phyloP scores from a whole-genome alignment of 2,329 filamentous ascomycete genomes.

The Beauveria medogensis region DNA sequence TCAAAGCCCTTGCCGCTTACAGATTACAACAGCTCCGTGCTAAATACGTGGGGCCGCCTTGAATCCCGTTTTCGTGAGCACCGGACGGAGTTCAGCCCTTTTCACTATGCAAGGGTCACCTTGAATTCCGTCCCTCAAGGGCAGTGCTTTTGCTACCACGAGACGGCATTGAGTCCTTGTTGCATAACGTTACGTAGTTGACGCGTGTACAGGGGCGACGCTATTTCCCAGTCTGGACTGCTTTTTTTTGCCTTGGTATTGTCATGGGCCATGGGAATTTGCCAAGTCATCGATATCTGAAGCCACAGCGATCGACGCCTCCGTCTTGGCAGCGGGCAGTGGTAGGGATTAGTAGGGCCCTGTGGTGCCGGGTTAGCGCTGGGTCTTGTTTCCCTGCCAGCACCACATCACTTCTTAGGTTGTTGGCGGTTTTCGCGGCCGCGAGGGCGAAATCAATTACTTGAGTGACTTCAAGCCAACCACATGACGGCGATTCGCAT shows the following conservation, averaged over 20 bases:
- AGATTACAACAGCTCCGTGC: too few relatives aligned
- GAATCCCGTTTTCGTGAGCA: not conserved
- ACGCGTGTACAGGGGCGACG: constrained; percentile 5
- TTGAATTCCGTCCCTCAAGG: not conserved
- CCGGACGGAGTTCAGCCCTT: too few relatives aligned
- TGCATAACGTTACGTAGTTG: constrained; percentile 2
- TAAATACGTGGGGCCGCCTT: too few relatives aligned
- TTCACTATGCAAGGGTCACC: too few relatives aligned
- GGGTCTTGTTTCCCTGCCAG: too few relatives aligned
- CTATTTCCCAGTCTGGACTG: not conserved
- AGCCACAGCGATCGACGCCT: constrained; percentile 8
- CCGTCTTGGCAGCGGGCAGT: too few relatives aligned
- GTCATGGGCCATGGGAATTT: too few relatives aligned
- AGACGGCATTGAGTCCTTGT: constrained; percentile 3
- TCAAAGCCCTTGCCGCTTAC: too few relatives aligned
- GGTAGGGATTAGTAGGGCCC: too few relatives aligned
- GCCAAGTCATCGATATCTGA: constrained; percentile 2
- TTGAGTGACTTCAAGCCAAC: not conserved
- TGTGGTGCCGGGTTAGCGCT: too few relatives aligned
- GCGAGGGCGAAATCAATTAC: too few relatives aligned
- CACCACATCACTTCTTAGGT: too few relatives aligned
- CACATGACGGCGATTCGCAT: not conserved
- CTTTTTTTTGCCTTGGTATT: not conserved
- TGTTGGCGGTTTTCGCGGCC: not conserved
- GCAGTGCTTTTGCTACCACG: not conserved